A percentile compares a stretch with the other conserved stretches of the same genome.
These are phyloP conservation scores for Pestalotiopsis fici DNA, from an alignment of 2,329 filamentous ascomycete genomes.

Conservation along the genomic window DNA sequence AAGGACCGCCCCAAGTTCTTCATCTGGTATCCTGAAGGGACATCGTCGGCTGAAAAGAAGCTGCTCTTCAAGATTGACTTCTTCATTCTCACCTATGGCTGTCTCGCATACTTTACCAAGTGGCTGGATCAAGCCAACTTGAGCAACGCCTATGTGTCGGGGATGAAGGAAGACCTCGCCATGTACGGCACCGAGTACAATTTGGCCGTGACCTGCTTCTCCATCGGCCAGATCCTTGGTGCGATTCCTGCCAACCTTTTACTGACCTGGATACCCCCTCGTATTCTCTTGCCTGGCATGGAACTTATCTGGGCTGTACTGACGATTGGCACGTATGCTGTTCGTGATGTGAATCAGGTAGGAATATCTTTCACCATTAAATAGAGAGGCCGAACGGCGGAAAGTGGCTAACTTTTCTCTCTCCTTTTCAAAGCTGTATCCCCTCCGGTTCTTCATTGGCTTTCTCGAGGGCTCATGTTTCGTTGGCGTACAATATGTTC, in stretches of 20 bases:
- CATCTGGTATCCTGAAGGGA: slow-evolving; percentile 26
- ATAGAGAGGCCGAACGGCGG: not conserved
- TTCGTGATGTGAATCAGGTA: slow-evolving; percentile 19
- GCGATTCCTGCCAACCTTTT: slow-evolving; percentile 20
- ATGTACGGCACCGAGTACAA: slow-evolving; percentile 19
- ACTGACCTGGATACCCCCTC: slow-evolving; percentile 41
- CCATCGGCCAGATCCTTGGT: slow-evolving; percentile 18
- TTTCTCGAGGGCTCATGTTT: slow-evolving; percentile 50
- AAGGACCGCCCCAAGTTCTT: slow-evolving; percentile 22
- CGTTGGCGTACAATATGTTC: slow-evolving; percentile 48
- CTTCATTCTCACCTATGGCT: slow-evolving; percentile 28
- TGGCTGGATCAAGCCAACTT: slow-evolving; percentile 27
- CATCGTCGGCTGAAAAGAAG: slow-evolving; percentile 22
- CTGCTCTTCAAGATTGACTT: slow-evolving; percentile 30
- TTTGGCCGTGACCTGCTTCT: slow-evolving; percentile 16
- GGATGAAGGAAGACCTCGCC: slow-evolving; percentile 23
- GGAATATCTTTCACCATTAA: not conserved
- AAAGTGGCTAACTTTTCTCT: not conserved
- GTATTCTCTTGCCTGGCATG: slow-evolving; percentile 46
- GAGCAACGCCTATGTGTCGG: slow-evolving; percentile 25
- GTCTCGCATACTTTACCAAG: slow-evolving; percentile 27
- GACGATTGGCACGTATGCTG: slow-evolving; percentile 20
- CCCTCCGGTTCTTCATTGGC: slow-evolving; percentile 45
- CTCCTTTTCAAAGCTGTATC: slow-evolving; percentile 13
- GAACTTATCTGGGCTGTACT: slow-evolving; percentile 26